Evolutionary conservation across 139 green algal genomes (phyloP), one percentile per base, ranked within the genome.

Genomic region (Ettlia oleoabundans): DNA sequence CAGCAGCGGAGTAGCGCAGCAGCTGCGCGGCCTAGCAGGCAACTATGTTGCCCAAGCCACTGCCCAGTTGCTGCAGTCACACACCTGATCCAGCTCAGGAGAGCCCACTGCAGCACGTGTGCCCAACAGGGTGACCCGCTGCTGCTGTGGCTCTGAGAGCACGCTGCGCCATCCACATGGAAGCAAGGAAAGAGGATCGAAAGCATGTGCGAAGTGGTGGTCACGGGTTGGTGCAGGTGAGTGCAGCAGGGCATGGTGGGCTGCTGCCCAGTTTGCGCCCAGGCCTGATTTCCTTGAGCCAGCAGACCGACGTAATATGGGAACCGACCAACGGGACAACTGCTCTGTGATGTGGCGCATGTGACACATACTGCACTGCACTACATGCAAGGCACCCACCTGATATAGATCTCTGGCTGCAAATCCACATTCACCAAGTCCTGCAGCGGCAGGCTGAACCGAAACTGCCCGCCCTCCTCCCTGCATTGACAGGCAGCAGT

Each of bases 381-480:
- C 13, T 58, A 58, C 47, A 58, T 10, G 15, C 10, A 35, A 28
- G 22, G 22, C 2, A 4, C 72, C 1, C 35, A 67, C 51, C 47
- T 51, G n/a, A 88, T 65, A 26, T 62, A 81, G 13, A 88, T 51
- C 21, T 84, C 61, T 13, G 84, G 84, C 55, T 62, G 66, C 32
- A 88, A 33, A 40, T 88, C 69, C 38, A 88, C 84, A 0, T 65
- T 74, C 28, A 88, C 42, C 32, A 88, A 18, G 43, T 88, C 84
- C 4, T 71, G 41, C 53, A 88, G 55, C 64, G 84, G 84, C 41
- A 88, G 41, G 65, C 66, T 82, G n/a, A 88, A 53, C 37, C 40
- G 43, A 37, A 88, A 88, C 13, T 51, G 7, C 40, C 74, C 53
- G 40, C 41, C 66, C 43, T 75, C 51, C 63, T 81, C 61, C 65